phyloP scores from a whole-genome alignment of 164 flowering plant genomes.

The Kalanchoe fedtschenkoi region DNA sequence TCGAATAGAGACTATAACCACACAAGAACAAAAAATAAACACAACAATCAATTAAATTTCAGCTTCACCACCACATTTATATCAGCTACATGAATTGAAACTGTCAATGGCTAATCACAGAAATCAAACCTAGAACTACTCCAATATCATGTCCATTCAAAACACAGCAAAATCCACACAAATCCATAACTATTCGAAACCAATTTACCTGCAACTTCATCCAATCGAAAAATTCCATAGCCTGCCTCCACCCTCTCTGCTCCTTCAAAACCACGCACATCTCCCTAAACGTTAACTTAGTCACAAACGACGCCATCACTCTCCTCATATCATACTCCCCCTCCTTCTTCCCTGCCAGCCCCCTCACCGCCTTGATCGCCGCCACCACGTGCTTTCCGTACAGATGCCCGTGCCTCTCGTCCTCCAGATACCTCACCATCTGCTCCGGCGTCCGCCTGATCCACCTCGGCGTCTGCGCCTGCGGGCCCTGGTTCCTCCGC shows the following conservation, averaged over 20 bases:
- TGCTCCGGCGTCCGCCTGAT: conserved; percentile 77
- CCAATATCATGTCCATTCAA: too few species aligned
- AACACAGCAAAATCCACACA: neutral
- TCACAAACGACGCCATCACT: conserved; percentile 68
- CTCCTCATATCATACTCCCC: conserved; percentile 66
- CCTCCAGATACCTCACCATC: conserved; percentile 69
- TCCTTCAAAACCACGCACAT: conserved; percentile 94
- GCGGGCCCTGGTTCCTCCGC: conserved; percentile 63
- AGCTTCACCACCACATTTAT: too few species aligned
- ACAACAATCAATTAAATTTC: too few species aligned
- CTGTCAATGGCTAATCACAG: too few species aligned
- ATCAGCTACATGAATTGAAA: too few species aligned
- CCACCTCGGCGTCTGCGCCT: conserved; percentile 70
- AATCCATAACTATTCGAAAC: neutral
- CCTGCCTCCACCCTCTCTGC: conserved; percentile 86
- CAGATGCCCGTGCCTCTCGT: conserved; percentile 71
- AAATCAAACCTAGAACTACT: too few species aligned
- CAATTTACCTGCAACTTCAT: conserved; percentile 90
- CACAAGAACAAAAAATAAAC: neutral
- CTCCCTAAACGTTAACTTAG: conserved; percentile 65
- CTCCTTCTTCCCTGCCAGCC: conserved; percentile 29
- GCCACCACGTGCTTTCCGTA: conserved; percentile 90
- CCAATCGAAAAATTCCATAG: conserved; percentile 76
- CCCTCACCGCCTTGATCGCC: conserved; percentile 58
- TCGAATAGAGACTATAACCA: conserved; percentile 7